These are phyloP conservation scores for Pseudogymnoascus sp. DNA, from an alignment of 2,329 filamentous ascomycete genomes.

Conservation along the genomic window DNA sequence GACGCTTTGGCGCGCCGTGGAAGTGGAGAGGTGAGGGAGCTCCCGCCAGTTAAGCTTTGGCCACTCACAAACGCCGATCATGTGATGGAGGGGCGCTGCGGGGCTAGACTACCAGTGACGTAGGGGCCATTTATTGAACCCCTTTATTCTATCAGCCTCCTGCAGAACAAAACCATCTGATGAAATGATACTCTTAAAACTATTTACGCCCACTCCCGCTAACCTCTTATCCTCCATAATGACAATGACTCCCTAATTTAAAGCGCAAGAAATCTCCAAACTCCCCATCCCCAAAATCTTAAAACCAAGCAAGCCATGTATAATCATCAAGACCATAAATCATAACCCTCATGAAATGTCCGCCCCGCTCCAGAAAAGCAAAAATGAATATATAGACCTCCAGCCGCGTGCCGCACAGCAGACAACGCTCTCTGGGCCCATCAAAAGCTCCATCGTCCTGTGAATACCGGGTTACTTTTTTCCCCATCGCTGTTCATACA, in stretches of 20 bases:
- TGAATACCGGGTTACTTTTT: slow-evolving; percentile 1
- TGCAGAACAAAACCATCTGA: background rate
- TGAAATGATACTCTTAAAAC: slow-evolving; percentile 8
- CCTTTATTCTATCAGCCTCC: background rate
- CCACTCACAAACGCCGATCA: background rate
- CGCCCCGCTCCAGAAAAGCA: background rate
- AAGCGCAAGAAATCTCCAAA: background rate
- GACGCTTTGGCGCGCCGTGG: background rate
- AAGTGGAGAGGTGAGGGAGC: background rate
- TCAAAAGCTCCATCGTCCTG: background rate
- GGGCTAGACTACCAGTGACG: background rate
- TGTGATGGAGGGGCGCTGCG: background rate
- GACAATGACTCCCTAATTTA: background rate
- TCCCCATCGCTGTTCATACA: background rate
- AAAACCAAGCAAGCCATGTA: slow-evolving; percentile 6
- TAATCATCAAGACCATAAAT: slow-evolving; percentile 9
- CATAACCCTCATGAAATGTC: slow-evolving; percentile 2
- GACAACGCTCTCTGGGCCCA: slow-evolving; percentile 1
- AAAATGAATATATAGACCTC: background rate
- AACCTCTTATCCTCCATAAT: background rate
- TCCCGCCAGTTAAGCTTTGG: background rate
- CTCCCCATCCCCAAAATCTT: background rate
- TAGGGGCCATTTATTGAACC: background rate
- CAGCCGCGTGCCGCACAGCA: background rate
- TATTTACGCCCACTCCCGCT: slow-evolving; percentile 1